These are phyloP conservation scores for Ogataea neopini DNA, from an alignment of 805 yeast species.

Conservation along the genomic window DNA sequence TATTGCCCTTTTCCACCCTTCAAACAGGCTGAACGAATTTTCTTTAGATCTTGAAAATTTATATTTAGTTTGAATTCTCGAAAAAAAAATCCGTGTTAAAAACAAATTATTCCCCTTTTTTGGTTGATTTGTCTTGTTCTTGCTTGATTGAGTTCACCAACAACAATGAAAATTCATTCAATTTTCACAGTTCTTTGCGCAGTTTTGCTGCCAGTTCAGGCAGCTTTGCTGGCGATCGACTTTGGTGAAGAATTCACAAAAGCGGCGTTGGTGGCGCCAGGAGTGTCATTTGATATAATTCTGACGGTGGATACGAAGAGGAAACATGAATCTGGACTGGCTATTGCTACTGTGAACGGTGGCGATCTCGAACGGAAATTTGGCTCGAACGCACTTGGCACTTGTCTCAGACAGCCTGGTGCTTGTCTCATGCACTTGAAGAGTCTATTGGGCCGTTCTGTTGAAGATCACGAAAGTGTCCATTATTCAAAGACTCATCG, in stretches of 20 bases:
- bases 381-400: conserved; percentile 72
- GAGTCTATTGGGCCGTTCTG: conserved; percentile 63
- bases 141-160: background rate
- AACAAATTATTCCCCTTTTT: background rate
- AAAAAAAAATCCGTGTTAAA: conserved; percentile 1
- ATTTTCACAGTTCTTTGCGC: conserved; percentile 25
- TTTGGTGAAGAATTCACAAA: conserved; percentile 86
- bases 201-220: conserved; percentile 29
- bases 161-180: conserved; percentile 9
- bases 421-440: conserved; percentile 69
- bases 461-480: conserved; percentile 46
- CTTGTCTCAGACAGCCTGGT: conserved; percentile 73
- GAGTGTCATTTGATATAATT: conserved; percentile 82
- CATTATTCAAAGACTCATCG: conserved; percentile 58
- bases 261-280: conserved; percentile 88
- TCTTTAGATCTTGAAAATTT: background rate
- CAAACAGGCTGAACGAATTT: background rate
- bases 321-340: conserved; percentile 81
- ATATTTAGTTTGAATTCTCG: background rate
- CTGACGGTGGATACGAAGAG: conserved; percentile 89
- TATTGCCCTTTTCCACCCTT: background rate
- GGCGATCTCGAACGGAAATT: conserved; percentile 66
- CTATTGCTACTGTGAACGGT: conserved; percentile 46
- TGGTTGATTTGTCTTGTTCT: background rate
- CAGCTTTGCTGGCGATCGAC: conserved; percentile 85